Percentiles rank a stretch among this genome's conserved stretches.
Conservation (phyloP, 441 rosid genomes). For the Gossypium gossypioides region DNA sequence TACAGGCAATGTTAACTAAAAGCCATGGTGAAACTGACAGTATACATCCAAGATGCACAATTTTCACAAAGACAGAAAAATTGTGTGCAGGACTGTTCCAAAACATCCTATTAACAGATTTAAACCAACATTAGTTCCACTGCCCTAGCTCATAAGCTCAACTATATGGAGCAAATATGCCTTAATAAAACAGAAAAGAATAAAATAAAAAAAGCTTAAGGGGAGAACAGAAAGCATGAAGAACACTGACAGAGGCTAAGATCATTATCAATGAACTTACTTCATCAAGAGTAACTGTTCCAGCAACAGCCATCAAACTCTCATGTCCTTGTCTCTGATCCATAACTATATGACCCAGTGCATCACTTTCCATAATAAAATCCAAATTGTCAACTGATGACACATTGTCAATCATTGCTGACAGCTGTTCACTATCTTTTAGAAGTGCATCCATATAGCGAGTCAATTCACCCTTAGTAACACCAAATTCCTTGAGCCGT, state of each 20-base stretch:
- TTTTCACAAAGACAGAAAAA: neutral
- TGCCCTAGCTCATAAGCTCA: neutral
- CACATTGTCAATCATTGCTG: slow-evolving; percentile 96
- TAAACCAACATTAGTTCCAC: neutral
- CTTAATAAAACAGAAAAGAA: neutral
- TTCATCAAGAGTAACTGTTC: slow-evolving; percentile 88
- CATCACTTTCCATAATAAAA: slow-evolving; percentile 97
- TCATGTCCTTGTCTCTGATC: slow-evolving; percentile 97
- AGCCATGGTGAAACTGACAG: neutral
- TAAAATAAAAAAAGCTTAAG: neutral
- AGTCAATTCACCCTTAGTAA: slow-evolving; percentile 90
- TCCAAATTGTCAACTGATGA: slow-evolving; percentile 98
- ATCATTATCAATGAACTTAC: slow-evolving; percentile 28
- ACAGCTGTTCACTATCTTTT: slow-evolving; percentile 97
- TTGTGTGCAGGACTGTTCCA: neutral
- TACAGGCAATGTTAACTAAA: slow-evolving; percentile 1
- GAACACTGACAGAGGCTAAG: slow-evolving; percentile 4
- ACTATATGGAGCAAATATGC: neutral
- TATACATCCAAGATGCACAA: neutral
- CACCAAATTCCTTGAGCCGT: slow-evolving; percentile 97
- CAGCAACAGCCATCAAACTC: slow-evolving; percentile 78
- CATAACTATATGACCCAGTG: slow-evolving; percentile 88
- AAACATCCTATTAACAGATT: neutral
- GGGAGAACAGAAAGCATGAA: slow-evolving; percentile 9
- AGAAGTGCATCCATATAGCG: slow-evolving; percentile 95